Percentiles rank a stretch among this genome's conserved stretches.
phyloP scores from a whole-genome alignment of 2,329 filamentous ascomycete species.

The Rhytidhysteron rufulum region DNA sequence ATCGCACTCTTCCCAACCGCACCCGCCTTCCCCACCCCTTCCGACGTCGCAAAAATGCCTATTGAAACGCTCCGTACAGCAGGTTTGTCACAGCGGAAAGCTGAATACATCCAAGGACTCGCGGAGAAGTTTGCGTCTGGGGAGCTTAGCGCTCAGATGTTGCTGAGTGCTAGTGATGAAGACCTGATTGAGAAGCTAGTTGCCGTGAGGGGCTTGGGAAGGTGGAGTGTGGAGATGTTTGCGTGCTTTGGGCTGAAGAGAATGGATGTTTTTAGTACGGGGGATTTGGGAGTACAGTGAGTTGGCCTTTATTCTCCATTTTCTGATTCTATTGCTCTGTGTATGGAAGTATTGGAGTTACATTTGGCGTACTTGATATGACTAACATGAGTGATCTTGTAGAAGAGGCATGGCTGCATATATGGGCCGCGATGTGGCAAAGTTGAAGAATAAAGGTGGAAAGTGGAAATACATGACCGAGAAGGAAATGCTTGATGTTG shows the following conservation, averaged over 20 bases:
- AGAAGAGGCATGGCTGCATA: conserved; percentile 85
- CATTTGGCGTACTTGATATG: neutral
- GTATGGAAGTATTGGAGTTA: neutral
- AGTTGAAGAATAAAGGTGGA: conserved; percentile 72
- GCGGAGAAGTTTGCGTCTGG: conserved; percentile 75
- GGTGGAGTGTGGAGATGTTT: conserved; percentile 98
- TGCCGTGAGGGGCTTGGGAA: conserved; percentile 80
- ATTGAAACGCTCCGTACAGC: conserved; percentile 73
- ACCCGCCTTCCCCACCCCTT: conserved; percentile 67
- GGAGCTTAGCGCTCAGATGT: conserved; percentile 70
- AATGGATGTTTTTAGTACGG: conserved; percentile 88
- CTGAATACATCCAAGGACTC: conserved; percentile 86
- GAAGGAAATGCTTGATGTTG: conserved; percentile 81
- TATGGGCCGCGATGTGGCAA: conserved; percentile 74
- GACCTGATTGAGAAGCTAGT: conserved; percentile 78
- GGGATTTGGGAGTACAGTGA: conserved; percentile 86
- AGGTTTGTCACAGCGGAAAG: conserved; percentile 89
- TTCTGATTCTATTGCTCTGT: neutral
- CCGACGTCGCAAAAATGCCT: conserved; percentile 58
- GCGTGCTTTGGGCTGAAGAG: conserved; percentile 92
- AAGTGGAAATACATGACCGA: conserved; percentile 99
- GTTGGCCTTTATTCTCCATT: conserved; percentile 23
- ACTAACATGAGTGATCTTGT: neutral
- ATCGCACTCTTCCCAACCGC: conserved; percentile 61
- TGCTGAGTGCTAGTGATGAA: conserved; percentile 77